Base-by-base conservation (phyloP, 1,139 yeast genomes). In the Taphrina communis region DNA sequence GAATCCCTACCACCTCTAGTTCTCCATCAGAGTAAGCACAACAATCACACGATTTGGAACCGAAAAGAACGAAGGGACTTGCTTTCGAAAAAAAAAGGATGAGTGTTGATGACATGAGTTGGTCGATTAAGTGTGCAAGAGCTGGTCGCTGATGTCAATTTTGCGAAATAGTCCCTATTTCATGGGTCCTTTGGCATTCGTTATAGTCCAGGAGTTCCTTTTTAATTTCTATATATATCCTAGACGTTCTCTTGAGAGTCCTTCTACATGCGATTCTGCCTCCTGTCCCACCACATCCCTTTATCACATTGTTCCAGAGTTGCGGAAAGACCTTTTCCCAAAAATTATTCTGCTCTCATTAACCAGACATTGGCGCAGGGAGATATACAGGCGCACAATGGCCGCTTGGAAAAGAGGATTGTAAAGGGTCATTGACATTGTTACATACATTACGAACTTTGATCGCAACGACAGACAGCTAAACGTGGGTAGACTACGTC, bases 1-100 rank as follows among this genome's bases (percentile, higher is more conserved):
- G 98, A 75, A 94, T 95, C 76, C 98, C 98, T 9, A 35, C 21
- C 36, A 58, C 56, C 19, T 50, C 65, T 14, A 9, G 9, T 44
- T 12, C 48, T 44, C 48, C 48, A 44, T 44, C 48, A 44, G 48
- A 44, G 48, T 44, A 44, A 25, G 31, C 31, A 25, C 31, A 25
- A 25, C 31, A 25, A 25, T 1, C 4, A 25, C 31, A n/a, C 2
- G 8, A 17, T 2, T 7, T 11, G 19, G 19, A 11, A n/a, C 19
- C 48, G 8, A 11, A 12, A 12, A 2, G 1, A 44, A 44, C 4
- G 19, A 1, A 17, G 12, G n/a, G 48, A 44, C 48, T 7, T 14
- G 8, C 2, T 17, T 14, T 11, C 6, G 46, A 9, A 14, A 2
- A 17, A n/a, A 6, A 14, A 12, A 2, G 48, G 4, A 25, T 25